Percentiles rank a stretch among this genome's conserved stretches.
phyloP scores from a whole-genome alignment of 768 basidiomycete species.

The Porphyrellus cyaneotinctus region DNA sequence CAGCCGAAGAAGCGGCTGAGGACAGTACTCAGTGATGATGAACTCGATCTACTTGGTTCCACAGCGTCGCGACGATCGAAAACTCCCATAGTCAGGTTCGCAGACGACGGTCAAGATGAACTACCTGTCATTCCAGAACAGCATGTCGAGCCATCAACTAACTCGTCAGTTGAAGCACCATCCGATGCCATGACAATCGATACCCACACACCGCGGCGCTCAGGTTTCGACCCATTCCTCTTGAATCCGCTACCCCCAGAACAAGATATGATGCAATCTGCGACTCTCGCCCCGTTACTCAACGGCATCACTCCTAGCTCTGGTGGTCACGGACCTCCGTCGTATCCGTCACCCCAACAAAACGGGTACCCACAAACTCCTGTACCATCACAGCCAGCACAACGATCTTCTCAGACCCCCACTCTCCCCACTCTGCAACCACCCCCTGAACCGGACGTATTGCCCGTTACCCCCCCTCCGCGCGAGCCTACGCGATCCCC shows the following conservation, averaged over 20 bases:
- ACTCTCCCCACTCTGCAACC: neutral
- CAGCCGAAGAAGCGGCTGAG: conserved; percentile 55
- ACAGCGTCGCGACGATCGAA: conserved; percentile 30
- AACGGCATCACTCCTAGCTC: conserved; percentile 21
- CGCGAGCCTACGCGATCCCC: conserved; percentile 54
- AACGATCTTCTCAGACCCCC: conserved; percentile 8
- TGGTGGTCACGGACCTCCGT: neutral
- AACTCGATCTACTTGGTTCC: conserved; percentile 40
- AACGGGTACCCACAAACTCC: conserved; percentile 14
- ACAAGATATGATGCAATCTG: conserved; percentile 20
- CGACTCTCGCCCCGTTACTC: conserved; percentile 22
- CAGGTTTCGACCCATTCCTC: conserved; percentile 49
- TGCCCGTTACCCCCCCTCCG: conserved; percentile 22
- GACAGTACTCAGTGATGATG: conserved; percentile 41
- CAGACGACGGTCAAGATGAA: conserved; percentile 28
- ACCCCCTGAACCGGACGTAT: conserved; percentile 11
- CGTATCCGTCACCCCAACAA: conserved; percentile 7
- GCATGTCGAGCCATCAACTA: neutral
- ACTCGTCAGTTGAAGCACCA: neutral
- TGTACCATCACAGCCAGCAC: neutral
- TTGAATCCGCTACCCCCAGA: conserved; percentile 48
- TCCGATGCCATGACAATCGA: conserved; percentile 39
- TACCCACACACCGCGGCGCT: conserved; percentile 26
- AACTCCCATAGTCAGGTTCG: conserved; percentile 49
- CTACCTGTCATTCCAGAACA: conserved; percentile 13